Evolutionary conservation across 257 asterid genomes (phyloP), one percentile per base, ranked within the genome.

Genomic region (Solanum paucissectum): DNA sequence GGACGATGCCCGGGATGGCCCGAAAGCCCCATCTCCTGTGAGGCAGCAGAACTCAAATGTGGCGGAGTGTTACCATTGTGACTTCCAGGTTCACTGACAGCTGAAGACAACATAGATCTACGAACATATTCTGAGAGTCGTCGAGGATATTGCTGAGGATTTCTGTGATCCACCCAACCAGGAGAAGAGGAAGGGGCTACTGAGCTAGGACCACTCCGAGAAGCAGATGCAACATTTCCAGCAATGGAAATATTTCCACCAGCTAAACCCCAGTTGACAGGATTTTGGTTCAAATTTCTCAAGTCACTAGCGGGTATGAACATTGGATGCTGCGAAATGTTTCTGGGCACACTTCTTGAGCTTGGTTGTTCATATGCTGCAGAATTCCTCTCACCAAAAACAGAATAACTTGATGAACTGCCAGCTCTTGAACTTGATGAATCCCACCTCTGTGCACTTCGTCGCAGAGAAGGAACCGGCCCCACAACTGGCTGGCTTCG

Each of bases 301-400:
- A 89, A 87, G 52, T 92, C 98, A 85, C 84, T 71, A 32, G 94
- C 83, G 3, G 96, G 95, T 75, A 93, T 84, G 89, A 95, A 93
- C 88, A 95, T 87, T 33, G 99, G 98, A 90, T 92, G 96, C 77
- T 96, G 97, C 16, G 95, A 92, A 62, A 95, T 91, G 94, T 91
- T 94, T 89, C 98, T 92, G 2, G 95, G 94, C 82, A 90, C 89
- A 83, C 89, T 91, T 83, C 95, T 87, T 36, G 92, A 46, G 27
- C 84, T 58, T 23, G 94, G 90, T 62, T 87, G 93, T 55, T 88
- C 98, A 87, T 83, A 89, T 85, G 90, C 87, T 20, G 87, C 83
- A 68, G 88, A 83, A 87, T 87, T 88, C 66, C 88, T 86, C 58
- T 79, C 89, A 4, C 88, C 91, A 84, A 92, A 77, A 85, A 86